Conservation (phyloP, 2,329 filamentous ascomycete species). For the Cercospora nicotianae region DNA sequence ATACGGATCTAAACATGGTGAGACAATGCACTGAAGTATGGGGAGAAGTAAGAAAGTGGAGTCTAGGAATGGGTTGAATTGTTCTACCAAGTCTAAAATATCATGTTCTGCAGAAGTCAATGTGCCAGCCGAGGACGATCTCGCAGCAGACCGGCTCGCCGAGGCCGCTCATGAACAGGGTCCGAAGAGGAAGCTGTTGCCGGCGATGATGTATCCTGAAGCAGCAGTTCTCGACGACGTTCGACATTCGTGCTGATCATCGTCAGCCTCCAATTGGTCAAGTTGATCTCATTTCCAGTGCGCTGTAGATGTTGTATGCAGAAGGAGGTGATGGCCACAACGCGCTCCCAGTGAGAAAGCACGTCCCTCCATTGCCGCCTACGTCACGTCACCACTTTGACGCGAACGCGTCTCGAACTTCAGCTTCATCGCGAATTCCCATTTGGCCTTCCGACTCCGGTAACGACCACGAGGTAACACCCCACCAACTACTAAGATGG, state of each 20-base stretch:
- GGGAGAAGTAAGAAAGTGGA: not conserved
- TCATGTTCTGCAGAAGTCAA: conserved; percentile 9
- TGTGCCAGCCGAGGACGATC: conserved; percentile 15
- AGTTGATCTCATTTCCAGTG: not conserved
- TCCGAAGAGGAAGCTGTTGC: conserved; percentile 9
- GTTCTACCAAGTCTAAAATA: conserved; percentile 14
- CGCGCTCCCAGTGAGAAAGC: not conserved
- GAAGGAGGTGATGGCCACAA: not conserved
- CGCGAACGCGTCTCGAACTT: conserved; percentile 13
- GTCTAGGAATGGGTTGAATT: not conserved
- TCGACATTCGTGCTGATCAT: not conserved
- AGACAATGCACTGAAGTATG: not conserved
- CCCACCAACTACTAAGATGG: conserved; percentile 32
- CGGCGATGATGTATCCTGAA: not conserved
- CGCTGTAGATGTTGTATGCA: not conserved
- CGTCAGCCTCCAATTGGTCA: not conserved
- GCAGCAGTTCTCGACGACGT: not conserved
- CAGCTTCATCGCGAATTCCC: conserved; percentile 6
- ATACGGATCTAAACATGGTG: conserved; percentile 48
- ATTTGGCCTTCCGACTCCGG: not conserved
- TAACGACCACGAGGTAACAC: conserved; percentile 6
- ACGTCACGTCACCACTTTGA: conserved; percentile 17
- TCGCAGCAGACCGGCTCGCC: conserved; percentile 9
- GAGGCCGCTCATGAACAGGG: conserved; percentile 12
- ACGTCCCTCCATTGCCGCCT: not conserved